Evolutionary conservation across 2,329 filamentous ascomycete genomes (phyloP), one percentile per base, ranked within the genome.

Genomic region (Fusarium sp.): DNA sequence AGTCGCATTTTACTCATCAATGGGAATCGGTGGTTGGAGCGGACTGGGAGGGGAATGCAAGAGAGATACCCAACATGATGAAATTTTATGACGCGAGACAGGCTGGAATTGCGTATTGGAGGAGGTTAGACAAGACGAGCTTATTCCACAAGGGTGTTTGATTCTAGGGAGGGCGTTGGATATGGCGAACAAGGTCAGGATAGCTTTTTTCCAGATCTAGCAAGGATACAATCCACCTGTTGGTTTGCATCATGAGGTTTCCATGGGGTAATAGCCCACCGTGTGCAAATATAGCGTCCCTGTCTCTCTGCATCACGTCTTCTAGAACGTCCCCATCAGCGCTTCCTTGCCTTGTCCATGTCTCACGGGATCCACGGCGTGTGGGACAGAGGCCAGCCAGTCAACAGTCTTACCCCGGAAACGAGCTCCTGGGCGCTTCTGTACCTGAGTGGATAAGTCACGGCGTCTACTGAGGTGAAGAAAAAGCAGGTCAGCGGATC

Each of bases 61-160:
- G 35, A 25, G 27, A 56, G 20, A 63, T 63, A 63, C 61, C 61
- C 35, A 17, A 63, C 14, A 63, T 35, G 47, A 56, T 57, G 12
- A 40, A 60, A 60, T 30, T 71, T 65, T 67, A 74, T 74, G 65
- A 75, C 60, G 47, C 47, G 47, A 54, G 47, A 32, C 27, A 32
- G 47, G 47, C 27, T 54, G 47, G 47, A 7, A 54, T 54, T 54
- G 47, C 47, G 47, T 32, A 32, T 32, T 60, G 62, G 47, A 6
- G 43, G 54, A 32, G 66, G 69, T 63, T 68, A 75, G 70, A 75
- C 38, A 45, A 30, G 32, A 58, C 27, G 37, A 57, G 58, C 56
- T 59, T 14, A 64, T 60, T 71, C 45, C 27, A 56, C 57, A 60
- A 63, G 30, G 45, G 47, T 54, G 32, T 69, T 66, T 54, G 25